Evolutionary conservation across 768 basidiomycete genomes (phyloP).

Genomic region (Lyophyllum decastes): DNA sequence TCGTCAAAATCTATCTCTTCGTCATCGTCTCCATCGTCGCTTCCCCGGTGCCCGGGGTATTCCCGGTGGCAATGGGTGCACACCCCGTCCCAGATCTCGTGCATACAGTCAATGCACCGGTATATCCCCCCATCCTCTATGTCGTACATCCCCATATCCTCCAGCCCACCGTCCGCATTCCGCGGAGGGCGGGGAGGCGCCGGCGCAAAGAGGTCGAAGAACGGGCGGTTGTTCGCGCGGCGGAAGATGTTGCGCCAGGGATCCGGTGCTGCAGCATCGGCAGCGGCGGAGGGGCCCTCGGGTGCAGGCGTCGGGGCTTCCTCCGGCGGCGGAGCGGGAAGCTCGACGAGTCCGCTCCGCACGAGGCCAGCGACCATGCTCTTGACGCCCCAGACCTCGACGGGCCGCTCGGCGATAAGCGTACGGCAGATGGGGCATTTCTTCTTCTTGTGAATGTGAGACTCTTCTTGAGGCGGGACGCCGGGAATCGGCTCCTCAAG

Average conservation of each 20-base stretch:
- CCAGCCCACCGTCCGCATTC: constrained; percentile 29
- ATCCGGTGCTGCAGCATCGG: constrained; percentile 36
- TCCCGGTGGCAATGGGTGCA: constrained; percentile 63
- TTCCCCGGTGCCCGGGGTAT: constrained; percentile 55
- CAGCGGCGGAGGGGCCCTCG: constrained; percentile 16
- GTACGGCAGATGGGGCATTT: constrained; percentile 79
- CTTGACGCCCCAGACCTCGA: constrained; percentile 74
- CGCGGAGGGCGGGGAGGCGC: constrained; percentile 21
- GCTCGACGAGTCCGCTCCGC: constrained; percentile 52
- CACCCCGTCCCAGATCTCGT: constrained; percentile 73
- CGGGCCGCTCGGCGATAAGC: constrained; percentile 56
- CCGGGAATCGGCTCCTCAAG: constrained; percentile 39
- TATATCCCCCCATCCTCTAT: constrained; percentile 77
- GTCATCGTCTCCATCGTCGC: constrained; percentile 41
- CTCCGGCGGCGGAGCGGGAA: constrained; percentile 24
- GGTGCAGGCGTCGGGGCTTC: constrained; percentile 4
- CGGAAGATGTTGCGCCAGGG: constrained; percentile 72
- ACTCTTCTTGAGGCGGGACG: constrained; percentile 13
- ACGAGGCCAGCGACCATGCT: constrained; percentile 54
- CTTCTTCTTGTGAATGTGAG: constrained; percentile 59
- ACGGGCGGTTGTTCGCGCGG: constrained; percentile 22
- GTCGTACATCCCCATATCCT: constrained; percentile 66
- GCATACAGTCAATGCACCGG: constrained; percentile 73
- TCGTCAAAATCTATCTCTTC: constrained; percentile 29
- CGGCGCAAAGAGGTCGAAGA: constrained; percentile 10